Evolutionary conservation across 164 flowering plant genomes (phyloP).

Genomic region (Brasenia schreberi): DNA sequence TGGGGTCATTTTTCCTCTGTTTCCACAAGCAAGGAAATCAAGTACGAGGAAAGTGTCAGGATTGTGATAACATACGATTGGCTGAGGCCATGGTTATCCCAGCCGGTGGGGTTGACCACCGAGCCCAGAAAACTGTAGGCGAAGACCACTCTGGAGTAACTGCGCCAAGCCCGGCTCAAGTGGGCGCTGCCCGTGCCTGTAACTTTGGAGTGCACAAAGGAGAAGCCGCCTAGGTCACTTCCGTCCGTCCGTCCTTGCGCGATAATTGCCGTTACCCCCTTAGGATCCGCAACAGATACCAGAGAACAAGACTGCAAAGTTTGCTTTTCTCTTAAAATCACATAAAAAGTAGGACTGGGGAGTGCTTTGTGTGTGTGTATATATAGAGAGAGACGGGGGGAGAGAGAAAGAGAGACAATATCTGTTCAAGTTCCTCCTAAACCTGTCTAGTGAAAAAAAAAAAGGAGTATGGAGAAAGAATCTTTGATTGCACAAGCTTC

Average conservation of each 20-base stretch:
- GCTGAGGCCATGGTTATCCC: conserved; percentile 3
- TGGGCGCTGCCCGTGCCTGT: conserved; percentile 4
- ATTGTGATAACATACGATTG: not conserved
- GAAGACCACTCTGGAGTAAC: conserved; percentile 9
- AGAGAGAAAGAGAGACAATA: too few species aligned
- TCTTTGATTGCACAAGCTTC: too few species aligned
- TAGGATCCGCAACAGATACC: conserved; percentile 3
- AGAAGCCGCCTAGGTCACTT: conserved; percentile 5
- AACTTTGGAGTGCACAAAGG: conserved; percentile 5
- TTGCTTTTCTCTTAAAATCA: too few species aligned
- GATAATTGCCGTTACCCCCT: conserved; percentile 5
- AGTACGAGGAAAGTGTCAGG: not conserved
- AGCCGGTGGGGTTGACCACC: conserved; percentile 5
- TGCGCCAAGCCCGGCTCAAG: conserved; percentile 10
- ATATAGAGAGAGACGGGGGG: too few species aligned
- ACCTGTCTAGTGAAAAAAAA: too few species aligned
- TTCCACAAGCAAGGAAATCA: not conserved
- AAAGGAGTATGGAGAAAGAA: too few species aligned
- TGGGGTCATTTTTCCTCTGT: not conserved
- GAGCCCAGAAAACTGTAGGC: conserved; percentile 4
- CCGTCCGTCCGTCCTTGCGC: conserved; percentile 5
- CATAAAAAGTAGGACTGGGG: too few species aligned
- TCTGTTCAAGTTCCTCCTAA: too few species aligned
- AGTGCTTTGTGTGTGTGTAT: too few species aligned
- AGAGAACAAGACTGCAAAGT: conserved; percentile 2